Conservation (phyloP, 78 protist species). For the Dictyostelium capitatum region DNA sequence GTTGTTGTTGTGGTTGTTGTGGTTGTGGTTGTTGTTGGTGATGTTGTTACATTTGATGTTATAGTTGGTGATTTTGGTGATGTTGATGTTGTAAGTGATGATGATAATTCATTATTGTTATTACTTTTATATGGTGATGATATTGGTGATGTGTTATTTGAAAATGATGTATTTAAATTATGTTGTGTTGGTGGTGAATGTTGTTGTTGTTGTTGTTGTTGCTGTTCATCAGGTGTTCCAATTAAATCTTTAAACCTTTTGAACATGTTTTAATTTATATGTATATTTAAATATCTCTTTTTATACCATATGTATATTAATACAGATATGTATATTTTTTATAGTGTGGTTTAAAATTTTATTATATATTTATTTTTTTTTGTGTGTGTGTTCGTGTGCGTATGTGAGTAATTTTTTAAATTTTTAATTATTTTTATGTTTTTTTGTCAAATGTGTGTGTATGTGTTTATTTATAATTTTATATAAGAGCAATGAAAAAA, state of each 20-base stretch:
- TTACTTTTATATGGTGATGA: background rate
- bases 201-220: slow-evolving; percentile 30
- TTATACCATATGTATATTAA: background rate
- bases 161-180: background rate
- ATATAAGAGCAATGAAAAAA: too few species aligned
- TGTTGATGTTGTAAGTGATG: slow-evolving; percentile 2
- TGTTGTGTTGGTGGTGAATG: background rate
- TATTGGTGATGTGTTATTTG: background rate
- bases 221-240: background rate
- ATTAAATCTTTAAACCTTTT: slow-evolving; percentile 42
- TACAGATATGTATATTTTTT: too few species aligned
- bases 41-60: background rate
- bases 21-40: background rate
- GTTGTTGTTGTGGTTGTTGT: background rate
- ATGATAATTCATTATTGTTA: slow-evolving; percentile 6
- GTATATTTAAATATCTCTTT: background rate
- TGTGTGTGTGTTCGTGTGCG: background rate
- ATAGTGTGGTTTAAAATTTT: background rate
- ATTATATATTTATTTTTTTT: background rate
- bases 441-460: too few species aligned
- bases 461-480: too few species aligned
- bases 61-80: background rate
- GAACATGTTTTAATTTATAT: slow-evolving; percentile 37
- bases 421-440: too few species aligned
- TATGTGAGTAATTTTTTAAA: background rate